These are phyloP conservation scores for Zhuliangozyma parablackwelliae DNA, from an alignment of 1,139 yeast genomes.

Conservation along the genomic window DNA sequence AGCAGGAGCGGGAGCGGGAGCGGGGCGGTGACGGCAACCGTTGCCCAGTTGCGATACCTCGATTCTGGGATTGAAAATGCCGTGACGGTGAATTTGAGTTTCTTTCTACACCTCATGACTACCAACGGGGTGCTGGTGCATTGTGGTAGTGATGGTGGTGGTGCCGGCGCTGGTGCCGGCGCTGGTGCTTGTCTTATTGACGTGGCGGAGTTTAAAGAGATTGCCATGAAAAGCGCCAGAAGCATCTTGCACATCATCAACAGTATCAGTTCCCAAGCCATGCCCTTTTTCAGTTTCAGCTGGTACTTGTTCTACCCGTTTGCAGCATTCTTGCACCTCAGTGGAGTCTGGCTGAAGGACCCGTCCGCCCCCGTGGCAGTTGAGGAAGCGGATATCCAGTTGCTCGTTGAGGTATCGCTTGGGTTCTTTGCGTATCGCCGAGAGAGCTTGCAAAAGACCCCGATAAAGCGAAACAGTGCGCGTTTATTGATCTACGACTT, in stretches of 20 bases:
- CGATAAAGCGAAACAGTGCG: constrained; percentile 4
- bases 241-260: constrained; percentile 26
- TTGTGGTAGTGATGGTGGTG: too few relatives aligned
- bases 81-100: constrained; percentile 23
- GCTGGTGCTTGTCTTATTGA: too few relatives aligned
- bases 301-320: constrained; percentile 31
- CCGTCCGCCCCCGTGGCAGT: constrained; percentile 22
- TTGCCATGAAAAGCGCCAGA: constrained; percentile 29
- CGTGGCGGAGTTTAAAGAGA: constrained; percentile 14
- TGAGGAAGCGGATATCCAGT: constrained; percentile 20
- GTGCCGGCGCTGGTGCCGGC: too few relatives aligned
- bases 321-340: constrained; percentile 28
- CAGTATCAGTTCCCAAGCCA: constrained; percentile 15
- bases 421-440: constrained; percentile 14
- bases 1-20: constrained; percentile 1
- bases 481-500: constrained; percentile 6
- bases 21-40: too few relatives aligned
- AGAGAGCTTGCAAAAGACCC: background rate
- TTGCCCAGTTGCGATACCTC: background rate
- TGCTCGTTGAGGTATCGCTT: constrained; percentile 25
- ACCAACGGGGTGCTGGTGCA: constrained; percentile 19
- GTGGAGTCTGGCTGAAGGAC: constrained; percentile 24
- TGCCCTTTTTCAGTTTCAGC: constrained; percentile 20
- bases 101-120: constrained; percentile 29
- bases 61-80: constrained; percentile 13